Conservation (phyloP, 225 moss, liverwort and hornwort species). For the Takakia lepidozioides region DNA sequence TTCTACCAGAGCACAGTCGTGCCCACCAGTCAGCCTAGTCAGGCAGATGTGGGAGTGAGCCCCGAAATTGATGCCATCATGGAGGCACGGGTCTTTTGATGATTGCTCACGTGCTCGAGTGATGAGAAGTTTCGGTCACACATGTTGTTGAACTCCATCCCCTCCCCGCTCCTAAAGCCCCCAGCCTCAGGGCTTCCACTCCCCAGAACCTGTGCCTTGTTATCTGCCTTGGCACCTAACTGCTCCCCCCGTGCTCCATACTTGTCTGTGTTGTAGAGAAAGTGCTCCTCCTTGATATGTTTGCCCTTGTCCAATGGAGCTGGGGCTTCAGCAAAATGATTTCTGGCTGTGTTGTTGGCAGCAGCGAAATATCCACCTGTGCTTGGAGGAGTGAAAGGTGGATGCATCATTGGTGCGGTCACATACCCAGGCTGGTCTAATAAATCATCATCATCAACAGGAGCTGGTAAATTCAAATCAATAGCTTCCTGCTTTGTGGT, state of each 20-base stretch:
- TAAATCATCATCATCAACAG: conserved; percentile 31
- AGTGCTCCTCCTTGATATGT: conserved; percentile 23
- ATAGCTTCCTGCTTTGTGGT: conserved; percentile 51
- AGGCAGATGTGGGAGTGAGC: conserved; percentile 79
- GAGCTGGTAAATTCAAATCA: conserved; percentile 82
- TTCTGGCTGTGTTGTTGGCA: background rate
- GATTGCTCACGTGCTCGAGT: conserved; percentile 47
- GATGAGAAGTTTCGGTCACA: conserved; percentile 44
- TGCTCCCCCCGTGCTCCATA: conserved; percentile 6
- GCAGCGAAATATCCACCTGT: background rate
- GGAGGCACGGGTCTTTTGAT: conserved; percentile 56
- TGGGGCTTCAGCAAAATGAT: too few relatives aligned
- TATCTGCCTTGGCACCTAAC: conserved; percentile 12
- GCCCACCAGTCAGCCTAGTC: conserved; percentile 9
- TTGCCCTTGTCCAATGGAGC: too few relatives aligned
- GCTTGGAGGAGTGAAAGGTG: conserved; percentile 1
- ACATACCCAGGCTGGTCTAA: background rate
- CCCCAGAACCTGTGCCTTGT: conserved; percentile 1
- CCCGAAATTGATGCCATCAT: conserved; percentile 64
- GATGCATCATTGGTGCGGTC: background rate
- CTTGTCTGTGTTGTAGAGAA: conserved; percentile 22
- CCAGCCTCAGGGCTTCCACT: conserved; percentile 7
- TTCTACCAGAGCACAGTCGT: background rate
- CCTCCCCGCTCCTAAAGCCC: conserved; percentile 15
- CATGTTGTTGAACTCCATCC: conserved; percentile 27